phyloP scores from a whole-genome alignment of 352 stramenopile genomes.

The Aphanomyces astaci region DNA sequence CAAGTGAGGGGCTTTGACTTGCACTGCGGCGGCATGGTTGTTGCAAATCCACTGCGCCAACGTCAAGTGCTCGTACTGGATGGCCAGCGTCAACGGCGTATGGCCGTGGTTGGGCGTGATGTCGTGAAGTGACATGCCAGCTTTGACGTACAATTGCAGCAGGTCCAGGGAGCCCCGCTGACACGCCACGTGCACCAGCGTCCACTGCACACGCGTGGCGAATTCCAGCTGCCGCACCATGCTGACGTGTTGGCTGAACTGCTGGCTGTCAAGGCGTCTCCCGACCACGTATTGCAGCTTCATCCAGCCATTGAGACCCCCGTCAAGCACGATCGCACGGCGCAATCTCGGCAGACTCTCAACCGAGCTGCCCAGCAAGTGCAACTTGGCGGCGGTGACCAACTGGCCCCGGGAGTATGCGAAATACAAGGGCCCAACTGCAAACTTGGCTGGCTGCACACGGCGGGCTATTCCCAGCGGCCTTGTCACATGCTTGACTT shows the following conservation, averaged over 20 bases:
- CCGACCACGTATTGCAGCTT: neutral
- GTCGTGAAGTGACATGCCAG: conserved; percentile 9
- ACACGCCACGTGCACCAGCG: conserved; percentile 12
- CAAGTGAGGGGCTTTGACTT: neutral
- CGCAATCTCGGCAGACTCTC: neutral
- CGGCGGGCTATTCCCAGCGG: neutral
- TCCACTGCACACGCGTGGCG: neutral
- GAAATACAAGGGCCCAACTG: conserved; percentile 11
- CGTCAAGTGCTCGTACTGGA: conserved; percentile 3
- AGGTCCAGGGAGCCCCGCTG: neutral
- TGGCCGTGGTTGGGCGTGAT: conserved; percentile 6
- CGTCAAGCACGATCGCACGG: neutral
- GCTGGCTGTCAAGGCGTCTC: neutral
- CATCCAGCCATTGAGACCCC: conserved; percentile 11
- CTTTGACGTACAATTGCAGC: neutral
- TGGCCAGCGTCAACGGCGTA: conserved; percentile 14
- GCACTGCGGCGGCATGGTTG: neutral
- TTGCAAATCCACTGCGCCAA: conserved; percentile 2
- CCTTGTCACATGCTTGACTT: neutral
- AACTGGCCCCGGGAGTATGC: conserved; percentile 7
- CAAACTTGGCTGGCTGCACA: neutral
- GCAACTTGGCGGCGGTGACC: conserved; percentile 11
- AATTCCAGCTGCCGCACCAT: conserved; percentile 15
- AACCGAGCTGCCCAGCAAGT: neutral
- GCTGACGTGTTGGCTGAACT: neutral